Evolutionary conservation across 225 moss, liverwort and hornwort genomes (phyloP), one percentile per base, ranked within the genome.

Genomic region (Polytrichum formosum): DNA sequence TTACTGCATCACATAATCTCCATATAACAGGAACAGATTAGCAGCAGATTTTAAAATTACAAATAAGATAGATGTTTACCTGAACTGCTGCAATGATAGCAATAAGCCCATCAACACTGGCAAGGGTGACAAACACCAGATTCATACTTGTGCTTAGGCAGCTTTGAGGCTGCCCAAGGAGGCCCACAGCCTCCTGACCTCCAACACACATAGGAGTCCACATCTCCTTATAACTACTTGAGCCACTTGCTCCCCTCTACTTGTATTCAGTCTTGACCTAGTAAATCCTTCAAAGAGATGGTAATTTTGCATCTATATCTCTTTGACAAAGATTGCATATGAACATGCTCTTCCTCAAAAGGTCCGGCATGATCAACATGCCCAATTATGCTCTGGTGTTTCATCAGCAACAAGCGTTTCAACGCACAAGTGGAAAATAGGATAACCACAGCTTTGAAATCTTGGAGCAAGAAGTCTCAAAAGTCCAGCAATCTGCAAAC

Each of bases 181-280:
- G 1, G 33, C 76, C 81, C 63, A 81, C 73, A 31, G 75, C 73
- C 68, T 81, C 84, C n/a, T 30, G 1, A 62, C 78, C 76, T 73
- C 73, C 71, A 22, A 81, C 73, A 37, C 84, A 84, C 67, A 78
- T 54, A 26, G 84, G 78, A 6, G 73, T 81, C 84, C 84, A 84
- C 84, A 84, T 84, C 67, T 67, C 23, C 62, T 33, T 10, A 67
- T 61, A 58, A 26, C 61, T 19, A 46, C 46, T 27, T 28, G 70
- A 53, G 28, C 27, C 62, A 55, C 65, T 16, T n/a, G 23, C 18
- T 35, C 35, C 0, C 37, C 35, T 71, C 21, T 20, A 58, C 20
- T 20, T 21, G 26, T 27, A 62, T 7, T 69, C 62, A 77, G 65
- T 67, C n/a, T 37, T 18, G 18, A 35, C 37, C 55, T 19, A 54